phyloP scores from a whole-genome alignment of 352 stramenopile species.

The Globisporangium radiosum region DNA sequence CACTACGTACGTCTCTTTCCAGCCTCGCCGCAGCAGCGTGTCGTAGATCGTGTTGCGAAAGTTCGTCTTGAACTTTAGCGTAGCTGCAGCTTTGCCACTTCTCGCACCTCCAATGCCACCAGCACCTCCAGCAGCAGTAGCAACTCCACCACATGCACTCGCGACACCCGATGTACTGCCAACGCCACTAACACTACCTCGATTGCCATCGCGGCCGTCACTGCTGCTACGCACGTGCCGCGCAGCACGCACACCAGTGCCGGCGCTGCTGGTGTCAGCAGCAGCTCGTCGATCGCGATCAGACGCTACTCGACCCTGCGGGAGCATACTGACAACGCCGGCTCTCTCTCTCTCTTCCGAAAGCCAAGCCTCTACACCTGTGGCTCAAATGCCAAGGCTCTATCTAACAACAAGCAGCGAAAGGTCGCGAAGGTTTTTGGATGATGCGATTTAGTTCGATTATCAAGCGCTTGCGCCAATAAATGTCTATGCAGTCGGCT shows the following conservation, averaged over 20 bases:
- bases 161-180: background rate
- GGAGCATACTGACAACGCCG: no score
- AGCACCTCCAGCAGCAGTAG: background rate
- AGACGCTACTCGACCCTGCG: no score
- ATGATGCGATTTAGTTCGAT: no score
- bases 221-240: constrained; percentile 36
- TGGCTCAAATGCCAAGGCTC: no score
- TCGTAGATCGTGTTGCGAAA: constrained; percentile 93
- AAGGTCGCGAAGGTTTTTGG: no score
- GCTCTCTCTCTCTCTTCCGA: background rate
- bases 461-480: no score
- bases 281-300: background rate
- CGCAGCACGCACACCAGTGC: constrained; percentile 15
- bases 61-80: constrained; percentile 84
- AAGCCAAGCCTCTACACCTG: no score
- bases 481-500: no score
- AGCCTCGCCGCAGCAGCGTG: constrained; percentile 80
- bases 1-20: constrained; percentile 70
- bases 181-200: constrained; percentile 10
- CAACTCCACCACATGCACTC: background rate
- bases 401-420: no score
- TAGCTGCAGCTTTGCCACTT: constrained; percentile 8
- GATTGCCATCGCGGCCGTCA: constrained; percentile 16
- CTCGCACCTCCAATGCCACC: constrained; percentile 9
- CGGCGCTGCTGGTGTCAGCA: constrained; percentile 16